Evolutionary conservation across 1,284 basidiomycete genomes (phyloP), one percentile per base, ranked within the genome.

Genomic region (Fistulinella cinereoalba): DNA sequence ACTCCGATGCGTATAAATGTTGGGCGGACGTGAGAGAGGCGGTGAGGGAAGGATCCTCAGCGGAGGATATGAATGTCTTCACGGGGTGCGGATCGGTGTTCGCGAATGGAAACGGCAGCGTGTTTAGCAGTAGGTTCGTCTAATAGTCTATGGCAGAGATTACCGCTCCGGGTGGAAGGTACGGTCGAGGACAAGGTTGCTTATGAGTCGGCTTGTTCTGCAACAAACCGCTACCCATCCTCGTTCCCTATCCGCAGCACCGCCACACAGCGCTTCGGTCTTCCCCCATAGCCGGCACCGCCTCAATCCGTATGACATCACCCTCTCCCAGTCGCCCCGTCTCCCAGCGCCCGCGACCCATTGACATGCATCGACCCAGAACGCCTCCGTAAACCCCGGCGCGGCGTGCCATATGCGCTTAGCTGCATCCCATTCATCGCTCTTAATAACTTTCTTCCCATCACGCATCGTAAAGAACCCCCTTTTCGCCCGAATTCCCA

Each of bases 81-180:
- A 19, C 40, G 21, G 23, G 37, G 37, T 52, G 54, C 33, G 55
- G 55, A 60, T 60, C 57, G 43, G 36, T 33, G 24, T 19, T 16
- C 25, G 40, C 7, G 46, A 43, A 47, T 28, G 41, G 54, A 8
- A 56, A 38, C 22, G 6, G 28, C 11, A 21, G 6, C 10, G 13
- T 4, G 24, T 15, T 27, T 43, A 44, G 18, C 31, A 21, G 12
- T 3, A 15, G 4, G 29, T 3, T 24, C 24, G 44, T 32, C 31
- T 12, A 7, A 2, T 12, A 32, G 31, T 32, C 31, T 32, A 32
- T 7, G 13, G 16, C 13, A 15, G 19, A 6, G n/a, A n/a, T n/a
- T n/a, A 33, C 16, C 16, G 16, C 16, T n/a, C 8, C n/a, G 32
- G 19, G 32, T 18, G n/a, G 32, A 18, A 1, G 12, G 16, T 2